A percentile compares a stretch with the other conserved stretches of the same genome.
Evolutionary conservation across 345 rosid species (phyloP).

Genomic region (Orychophragmus violaceus): DNA sequence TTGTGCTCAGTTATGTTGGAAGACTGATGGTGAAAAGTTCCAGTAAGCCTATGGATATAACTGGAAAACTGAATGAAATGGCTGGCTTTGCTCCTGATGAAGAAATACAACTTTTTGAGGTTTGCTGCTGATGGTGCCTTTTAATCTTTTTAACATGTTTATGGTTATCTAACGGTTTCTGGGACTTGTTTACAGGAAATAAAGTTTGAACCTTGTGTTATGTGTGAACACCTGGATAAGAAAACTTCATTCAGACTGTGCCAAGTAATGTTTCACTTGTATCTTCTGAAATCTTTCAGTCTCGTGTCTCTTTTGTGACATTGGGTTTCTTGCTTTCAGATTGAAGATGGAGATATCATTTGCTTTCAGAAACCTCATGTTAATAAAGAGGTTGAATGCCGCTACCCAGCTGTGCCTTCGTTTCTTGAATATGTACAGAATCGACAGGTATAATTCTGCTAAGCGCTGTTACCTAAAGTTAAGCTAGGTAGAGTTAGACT

Average conservation of each 20-base stretch:
- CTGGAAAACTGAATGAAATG: conserved; percentile 72
- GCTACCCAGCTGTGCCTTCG: conserved; percentile 75
- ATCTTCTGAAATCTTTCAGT: background rate
- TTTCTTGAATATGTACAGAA: conserved; percentile 87
- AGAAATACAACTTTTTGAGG: conserved; percentile 90
- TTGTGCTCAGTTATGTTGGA: conserved; percentile 54
- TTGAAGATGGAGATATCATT: conserved; percentile 91
- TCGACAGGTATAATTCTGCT: conserved; percentile 58
- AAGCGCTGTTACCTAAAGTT: background rate
- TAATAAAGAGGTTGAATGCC: conserved; percentile 43
- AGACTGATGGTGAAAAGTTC: conserved; percentile 76
- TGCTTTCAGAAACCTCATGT: conserved; percentile 70
- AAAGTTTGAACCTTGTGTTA: conserved; percentile 80
- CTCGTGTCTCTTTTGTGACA: conserved; percentile 3
- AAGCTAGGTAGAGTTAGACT: background rate
- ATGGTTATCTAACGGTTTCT: background rate
- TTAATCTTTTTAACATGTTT: background rate
- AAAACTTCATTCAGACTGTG: conserved; percentile 55
- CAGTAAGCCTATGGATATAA: conserved; percentile 69
- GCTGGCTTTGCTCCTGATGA: conserved; percentile 86
- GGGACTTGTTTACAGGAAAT: conserved; percentile 56
- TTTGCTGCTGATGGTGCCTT: conserved; percentile 24
- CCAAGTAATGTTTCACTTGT: conserved; percentile 49
- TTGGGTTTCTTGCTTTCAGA: conserved; percentile 37
- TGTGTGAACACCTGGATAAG: conserved; percentile 85